Conservation (phyloP, 2,329 filamentous ascomycete species). For the Cordyceps cicadae region DNA sequence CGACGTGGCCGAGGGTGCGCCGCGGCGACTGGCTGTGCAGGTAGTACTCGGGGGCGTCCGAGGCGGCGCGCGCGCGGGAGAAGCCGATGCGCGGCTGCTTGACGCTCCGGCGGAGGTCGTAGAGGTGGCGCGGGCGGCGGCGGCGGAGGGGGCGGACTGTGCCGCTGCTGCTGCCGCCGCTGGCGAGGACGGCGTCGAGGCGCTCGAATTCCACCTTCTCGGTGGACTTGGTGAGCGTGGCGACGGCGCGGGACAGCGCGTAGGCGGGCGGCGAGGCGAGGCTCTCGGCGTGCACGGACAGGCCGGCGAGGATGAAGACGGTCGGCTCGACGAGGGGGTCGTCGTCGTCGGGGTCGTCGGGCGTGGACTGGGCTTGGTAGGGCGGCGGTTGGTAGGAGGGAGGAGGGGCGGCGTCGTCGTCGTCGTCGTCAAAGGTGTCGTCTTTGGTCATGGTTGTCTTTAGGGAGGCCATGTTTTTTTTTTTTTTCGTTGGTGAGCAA, state of each 20-base stretch:
- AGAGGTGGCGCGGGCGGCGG: not conserved
- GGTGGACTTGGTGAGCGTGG: not conserved
- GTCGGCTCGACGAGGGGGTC: not conserved
- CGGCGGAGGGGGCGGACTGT: not conserved
- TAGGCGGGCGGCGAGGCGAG: not conserved
- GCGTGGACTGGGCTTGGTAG: not conserved
- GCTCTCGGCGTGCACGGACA: not conserved
- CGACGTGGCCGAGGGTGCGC: slow-evolving; percentile 2
- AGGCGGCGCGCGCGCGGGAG: not conserved
- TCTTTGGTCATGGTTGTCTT: not conserved
- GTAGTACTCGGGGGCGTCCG: not conserved
- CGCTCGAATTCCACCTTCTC: not conserved
- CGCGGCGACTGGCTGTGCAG: slow-evolving; percentile 2
- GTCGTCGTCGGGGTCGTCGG: not conserved
- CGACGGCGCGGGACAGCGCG: not conserved
- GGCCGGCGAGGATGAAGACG: slow-evolving; percentile 2
- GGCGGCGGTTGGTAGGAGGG: not conserved
- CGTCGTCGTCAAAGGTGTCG: not conserved
- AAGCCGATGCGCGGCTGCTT: slow-evolving; percentile 3
- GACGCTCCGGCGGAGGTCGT: not conserved
- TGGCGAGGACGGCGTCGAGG: not conserved
- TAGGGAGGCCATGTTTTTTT: too few species aligned
- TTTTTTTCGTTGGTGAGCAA: too few species aligned
- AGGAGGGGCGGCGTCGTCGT: too few species aligned
- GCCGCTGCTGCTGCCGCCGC: too few species aligned